Conservation (phyloP, 306 rosid species). For the Biancaea sappan region DNA sequence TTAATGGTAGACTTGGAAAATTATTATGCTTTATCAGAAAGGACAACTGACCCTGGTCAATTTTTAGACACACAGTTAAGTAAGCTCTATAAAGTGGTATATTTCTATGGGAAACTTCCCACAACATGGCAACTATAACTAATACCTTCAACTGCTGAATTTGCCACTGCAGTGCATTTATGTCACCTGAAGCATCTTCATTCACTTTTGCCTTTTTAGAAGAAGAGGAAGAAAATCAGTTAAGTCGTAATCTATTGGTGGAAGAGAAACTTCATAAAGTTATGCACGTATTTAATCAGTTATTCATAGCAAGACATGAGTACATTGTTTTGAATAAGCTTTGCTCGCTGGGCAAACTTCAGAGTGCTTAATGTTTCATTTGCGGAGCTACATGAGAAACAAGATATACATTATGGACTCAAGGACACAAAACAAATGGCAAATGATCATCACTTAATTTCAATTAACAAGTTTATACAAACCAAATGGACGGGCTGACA, state of each 20-base stretch:
- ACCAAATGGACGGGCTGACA: conserved; percentile 97
- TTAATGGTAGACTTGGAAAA: conserved; percentile 44
- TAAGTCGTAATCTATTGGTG: conserved; percentile 15
- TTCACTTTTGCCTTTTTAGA: conserved; percentile 82
- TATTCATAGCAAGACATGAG: neutral
- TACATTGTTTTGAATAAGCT: conserved; percentile 96
- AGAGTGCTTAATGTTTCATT: conserved; percentile 93
- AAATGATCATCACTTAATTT: conserved; percentile 17
- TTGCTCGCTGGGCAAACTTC: conserved; percentile 99
- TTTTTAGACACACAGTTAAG: conserved; percentile 34
- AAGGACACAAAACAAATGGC: conserved; percentile 19
- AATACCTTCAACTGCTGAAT: conserved; percentile 86
- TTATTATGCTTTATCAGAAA: conserved; percentile 58
- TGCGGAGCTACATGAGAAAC: conserved; percentile 69
- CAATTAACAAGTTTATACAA: conserved; percentile 41
- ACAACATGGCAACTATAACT: conserved; percentile 31
- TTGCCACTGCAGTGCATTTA: conserved; percentile 82
- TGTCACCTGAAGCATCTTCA: conserved; percentile 92
- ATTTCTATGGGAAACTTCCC: conserved; percentile 23
- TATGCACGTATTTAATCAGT: conserved; percentile 20
- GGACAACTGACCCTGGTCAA: conserved; percentile 75
- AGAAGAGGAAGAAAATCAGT: conserved; percentile 27
- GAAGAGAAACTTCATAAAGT: neutral
- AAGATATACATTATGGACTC: conserved; percentile 29
- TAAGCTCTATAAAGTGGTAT: conserved; percentile 33